These are phyloP conservation scores for Avena atlantica DNA, from an alignment of 176 grass and related monocot genomes.

Conservation along the genomic window DNA sequence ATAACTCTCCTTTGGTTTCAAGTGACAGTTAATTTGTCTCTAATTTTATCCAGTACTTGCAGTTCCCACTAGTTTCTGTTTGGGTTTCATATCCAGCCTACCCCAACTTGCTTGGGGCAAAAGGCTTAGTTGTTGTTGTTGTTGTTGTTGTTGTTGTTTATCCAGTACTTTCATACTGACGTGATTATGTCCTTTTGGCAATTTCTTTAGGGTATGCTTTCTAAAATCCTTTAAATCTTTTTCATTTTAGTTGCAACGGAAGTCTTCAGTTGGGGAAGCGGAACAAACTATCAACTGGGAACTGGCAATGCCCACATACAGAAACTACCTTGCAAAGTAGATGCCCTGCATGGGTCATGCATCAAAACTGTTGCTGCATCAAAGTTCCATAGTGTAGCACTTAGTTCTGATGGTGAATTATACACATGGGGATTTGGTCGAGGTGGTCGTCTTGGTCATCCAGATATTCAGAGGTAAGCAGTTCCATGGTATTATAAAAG, in stretches of 20 bases:
- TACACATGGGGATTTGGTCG: slow-evolving; percentile 99
- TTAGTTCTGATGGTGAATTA: slow-evolving; percentile 86
- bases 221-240: slow-evolving; percentile 29
- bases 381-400: slow-evolving; percentile 95
- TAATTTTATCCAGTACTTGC: slow-evolving; percentile 23
- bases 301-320: slow-evolving; percentile 98
- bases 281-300: slow-evolving; percentile 97
- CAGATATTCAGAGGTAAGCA: slow-evolving; percentile 86
- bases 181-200: slow-evolving; percentile 27
- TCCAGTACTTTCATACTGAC: slow-evolving; percentile 4
- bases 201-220: slow-evolving; percentile 49
- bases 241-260: slow-evolving; percentile 85
- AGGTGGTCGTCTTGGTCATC: slow-evolving; percentile 95
- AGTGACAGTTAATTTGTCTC: slow-evolving; percentile 21
- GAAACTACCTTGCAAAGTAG: slow-evolving; percentile 98
- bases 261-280: slow-evolving; percentile 99
- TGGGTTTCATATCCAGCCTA: too few species aligned
- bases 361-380: slow-evolving; percentile 81
- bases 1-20: slow-evolving; percentile 45
- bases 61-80: too few species aligned
- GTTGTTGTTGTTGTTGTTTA: not conserved
- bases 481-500: not conserved
- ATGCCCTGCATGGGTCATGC: slow-evolving; percentile 79
- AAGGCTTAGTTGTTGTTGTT: too few species aligned
- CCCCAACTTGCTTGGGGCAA: too few species aligned